phyloP scores from a whole-genome alignment of 441 rosid genomes.

The Brassica hybrid region DNA sequence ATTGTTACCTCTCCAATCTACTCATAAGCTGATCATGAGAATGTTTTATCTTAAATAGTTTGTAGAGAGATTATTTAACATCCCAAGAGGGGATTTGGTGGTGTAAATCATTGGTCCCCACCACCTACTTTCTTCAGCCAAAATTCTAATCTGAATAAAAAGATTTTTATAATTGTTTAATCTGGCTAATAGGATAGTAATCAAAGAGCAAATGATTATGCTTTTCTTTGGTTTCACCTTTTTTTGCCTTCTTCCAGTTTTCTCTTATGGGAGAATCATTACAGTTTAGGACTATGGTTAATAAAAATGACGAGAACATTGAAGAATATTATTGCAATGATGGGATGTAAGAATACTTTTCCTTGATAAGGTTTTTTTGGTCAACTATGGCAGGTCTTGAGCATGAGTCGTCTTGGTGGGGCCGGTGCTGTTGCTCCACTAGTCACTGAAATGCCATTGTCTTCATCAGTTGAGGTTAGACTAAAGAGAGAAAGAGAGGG shows the following conservation, averaged over 20 bases:
- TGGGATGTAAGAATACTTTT: no score
- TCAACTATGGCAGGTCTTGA: constrained; percentile 24
- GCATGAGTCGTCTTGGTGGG: constrained; percentile 98
- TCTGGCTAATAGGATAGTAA: constrained; percentile 12
- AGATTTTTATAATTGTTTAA: constrained; percentile 23
- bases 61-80: constrained; percentile 27
- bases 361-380: no score
- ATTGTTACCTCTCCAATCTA: no score
- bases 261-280: no score
- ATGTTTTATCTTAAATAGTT: not conserved
- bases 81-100: constrained; percentile 22
- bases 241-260: not conserved
- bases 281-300: no score
- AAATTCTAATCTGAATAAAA: constrained; percentile 24
- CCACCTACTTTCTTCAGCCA: constrained; percentile 27
- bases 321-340: no score
- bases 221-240: no score
- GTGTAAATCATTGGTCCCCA: constrained; percentile 42
- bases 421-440: constrained; percentile 99
- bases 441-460: constrained; percentile 88
- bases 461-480: constrained; percentile 78
- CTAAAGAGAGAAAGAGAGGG: not conserved
- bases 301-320: no score
- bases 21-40: no score
- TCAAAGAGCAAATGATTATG: constrained; percentile 33